Percentiles rank a stretch among this genome's conserved stretches.
Evolutionary conservation across 2,329 filamentous ascomycete genomes (phyloP).

Genomic region (Penicillium brevicompactum): DNA sequence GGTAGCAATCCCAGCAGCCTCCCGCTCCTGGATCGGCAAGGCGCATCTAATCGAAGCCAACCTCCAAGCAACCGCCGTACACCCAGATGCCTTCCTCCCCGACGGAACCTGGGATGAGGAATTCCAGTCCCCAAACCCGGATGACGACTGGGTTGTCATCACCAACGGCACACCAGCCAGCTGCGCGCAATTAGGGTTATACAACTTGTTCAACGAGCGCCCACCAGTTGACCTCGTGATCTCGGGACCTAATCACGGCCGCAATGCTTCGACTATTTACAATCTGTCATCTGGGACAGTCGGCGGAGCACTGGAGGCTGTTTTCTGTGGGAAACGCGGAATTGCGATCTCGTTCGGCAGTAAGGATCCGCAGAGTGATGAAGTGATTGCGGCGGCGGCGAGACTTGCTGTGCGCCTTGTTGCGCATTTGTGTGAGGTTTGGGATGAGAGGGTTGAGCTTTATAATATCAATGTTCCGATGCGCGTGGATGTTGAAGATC

Average conservation of each 20-base stretch:
- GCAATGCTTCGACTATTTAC: constrained; percentile 77
- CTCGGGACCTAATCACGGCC: constrained; percentile 75
- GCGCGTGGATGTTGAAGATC: constrained; percentile 67
- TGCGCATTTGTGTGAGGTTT: constrained; percentile 71
- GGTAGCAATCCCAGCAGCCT: constrained; percentile 82
- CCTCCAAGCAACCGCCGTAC: constrained; percentile 78
- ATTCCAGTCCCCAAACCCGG: not conserved
- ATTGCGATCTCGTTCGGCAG: constrained; percentile 87
- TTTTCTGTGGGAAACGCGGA: constrained; percentile 65
- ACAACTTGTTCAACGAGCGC: constrained; percentile 71
- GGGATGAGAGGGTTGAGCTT: constrained; percentile 71
- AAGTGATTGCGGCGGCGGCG: constrained; percentile 73
- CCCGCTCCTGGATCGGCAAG: constrained; percentile 95
- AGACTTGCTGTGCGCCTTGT: constrained; percentile 72
- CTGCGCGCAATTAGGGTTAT: constrained; percentile 75
- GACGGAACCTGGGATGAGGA: constrained; percentile 56
- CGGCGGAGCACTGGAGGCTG: constrained; percentile 75
- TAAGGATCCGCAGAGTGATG: constrained; percentile 73
- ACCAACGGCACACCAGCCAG: constrained; percentile 76
- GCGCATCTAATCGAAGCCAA: constrained; percentile 89
- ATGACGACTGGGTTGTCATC: constrained; percentile 66
- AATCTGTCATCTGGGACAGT: constrained; percentile 73
- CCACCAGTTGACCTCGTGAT: constrained; percentile 73
- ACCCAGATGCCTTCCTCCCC: constrained; percentile 56
- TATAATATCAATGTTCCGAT: constrained; percentile 88